Percentiles rank a stretch among this genome's conserved stretches.
Evolutionary conservation across 805 yeast species (phyloP).

Genomic region (Nematodospora valgi): DNA sequence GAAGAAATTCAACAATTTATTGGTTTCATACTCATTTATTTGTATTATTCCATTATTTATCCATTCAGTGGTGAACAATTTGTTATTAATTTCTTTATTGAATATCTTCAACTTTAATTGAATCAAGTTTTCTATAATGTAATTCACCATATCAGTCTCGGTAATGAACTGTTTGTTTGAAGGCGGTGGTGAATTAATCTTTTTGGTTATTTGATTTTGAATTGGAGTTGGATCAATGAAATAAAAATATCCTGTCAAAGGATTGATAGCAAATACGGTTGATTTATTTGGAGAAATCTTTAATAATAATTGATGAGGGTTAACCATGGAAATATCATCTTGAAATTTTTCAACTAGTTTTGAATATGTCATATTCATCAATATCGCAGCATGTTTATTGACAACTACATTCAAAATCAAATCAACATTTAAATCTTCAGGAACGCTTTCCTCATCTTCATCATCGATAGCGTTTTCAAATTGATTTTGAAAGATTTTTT

Average conservation of each 20-base stretch:
- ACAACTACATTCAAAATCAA: slow-evolving; percentile 31
- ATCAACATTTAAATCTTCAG: slow-evolving; percentile 34
- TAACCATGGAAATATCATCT: slow-evolving; percentile 14
- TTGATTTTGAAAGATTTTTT: slow-evolving; percentile 4
- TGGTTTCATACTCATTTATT: slow-evolving; percentile 46
- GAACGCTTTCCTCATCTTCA: slow-evolving; percentile 8
- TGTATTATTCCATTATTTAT: slow-evolving; percentile 52
- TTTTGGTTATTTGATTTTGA: slow-evolving; percentile 28
- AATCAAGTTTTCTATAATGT: slow-evolving; percentile 34
- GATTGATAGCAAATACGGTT: slow-evolving; percentile 36
- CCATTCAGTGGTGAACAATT: slow-evolving; percentile 70
- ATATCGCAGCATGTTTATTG: slow-evolving; percentile 35
- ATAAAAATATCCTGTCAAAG: slow-evolving; percentile 39
- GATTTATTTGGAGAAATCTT: slow-evolving; percentile 30
- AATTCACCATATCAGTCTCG: slow-evolving; percentile 29
- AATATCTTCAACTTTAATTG: slow-evolving; percentile 48
- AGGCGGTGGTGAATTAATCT: slow-evolving; percentile 25
- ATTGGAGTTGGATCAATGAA: slow-evolving; percentile 37
- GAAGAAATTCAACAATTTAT: slow-evolving; percentile 28
- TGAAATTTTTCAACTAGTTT: slow-evolving; percentile 13
- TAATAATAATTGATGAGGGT: slow-evolving; percentile 32
- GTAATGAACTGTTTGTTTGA: slow-evolving; percentile 22
- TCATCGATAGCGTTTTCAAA: slow-evolving; percentile 11
- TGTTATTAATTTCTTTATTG: slow-evolving; percentile 48
- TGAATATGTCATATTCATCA: slow-evolving; percentile 23